Evolutionary conservation across 306 rosid genomes (phyloP), one percentile per base, ranked within the genome.

Genomic region (Erythrophleum fordii): DNA sequence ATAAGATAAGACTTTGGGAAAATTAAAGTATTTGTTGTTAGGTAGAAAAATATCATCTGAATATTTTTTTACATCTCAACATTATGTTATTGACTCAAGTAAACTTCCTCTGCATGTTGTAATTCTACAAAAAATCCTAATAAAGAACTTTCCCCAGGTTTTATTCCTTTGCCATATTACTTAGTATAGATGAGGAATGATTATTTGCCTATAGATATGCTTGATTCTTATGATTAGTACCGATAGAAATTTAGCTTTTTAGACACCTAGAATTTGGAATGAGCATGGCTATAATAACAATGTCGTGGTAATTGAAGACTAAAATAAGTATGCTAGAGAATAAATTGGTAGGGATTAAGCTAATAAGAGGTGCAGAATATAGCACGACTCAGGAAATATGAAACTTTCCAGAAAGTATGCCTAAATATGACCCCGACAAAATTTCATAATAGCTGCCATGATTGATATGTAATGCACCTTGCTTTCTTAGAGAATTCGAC

Each of bases 281-380:
- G 67, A 31, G 46, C 37, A 34, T 66, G 70, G 44, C 52, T 66
- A 14, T 22, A 73, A 55, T 75, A 83, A 31, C 20, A 5, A n/a
- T n/a, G n/a, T n/a, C n/a, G 26, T 28, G 34, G 61, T 67, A 75
- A 68, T 79, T 79, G 7, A 83, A 59, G 55, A 68, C 60, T 79
- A 46, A 46, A 68, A 58, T 31, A 9, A 55, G 31, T 48, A 35
- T 12, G 58, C 45, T 72, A 35, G 56, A 59, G 49, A 61, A 20
- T 68, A 52, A 12, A 56, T 16, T 26, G 81, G 5, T 80, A 56
- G n/a, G 29, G 3, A 49, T 26, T 70, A 31, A 16, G 60, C 69
- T 76, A 53, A 14, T 76, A 31, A 51, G 44, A n/a, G 59, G 41
- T 11, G 28, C 12, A 1, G 62, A 55, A 29, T 23, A 18, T 35